phyloP scores from a whole-genome alignment of 2,329 filamentous ascomycete species.

The Penicillium sp. region DNA sequence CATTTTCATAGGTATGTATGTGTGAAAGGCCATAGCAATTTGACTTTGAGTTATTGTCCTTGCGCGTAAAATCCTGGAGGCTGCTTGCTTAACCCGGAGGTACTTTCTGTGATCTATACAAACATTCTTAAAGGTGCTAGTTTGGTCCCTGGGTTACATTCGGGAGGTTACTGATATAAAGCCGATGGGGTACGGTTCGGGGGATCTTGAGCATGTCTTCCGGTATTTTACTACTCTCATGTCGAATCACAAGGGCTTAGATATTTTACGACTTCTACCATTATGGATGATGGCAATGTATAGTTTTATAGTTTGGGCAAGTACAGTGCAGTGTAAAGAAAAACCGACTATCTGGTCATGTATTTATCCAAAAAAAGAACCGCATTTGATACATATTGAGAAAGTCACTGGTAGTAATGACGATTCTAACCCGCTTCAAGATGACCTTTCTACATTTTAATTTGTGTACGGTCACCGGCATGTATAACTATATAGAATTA shows the following conservation, averaged over 20 bases:
- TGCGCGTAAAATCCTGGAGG: not conserved
- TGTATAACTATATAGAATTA: not conserved
- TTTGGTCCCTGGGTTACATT: constrained; percentile 15
- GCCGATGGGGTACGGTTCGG: not conserved
- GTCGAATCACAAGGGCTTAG: not conserved
- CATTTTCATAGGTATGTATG: too few relatives aligned
- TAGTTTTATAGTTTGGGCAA: not conserved
- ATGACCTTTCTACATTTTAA: not conserved
- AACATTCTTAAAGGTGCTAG: not conserved
- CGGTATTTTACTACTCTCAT: not conserved
- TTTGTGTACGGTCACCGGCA: not conserved
- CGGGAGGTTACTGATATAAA: constrained; percentile 14
- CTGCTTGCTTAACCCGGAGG: too few relatives aligned
- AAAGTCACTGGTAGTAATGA: too few relatives aligned
- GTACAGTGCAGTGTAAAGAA: too few relatives aligned
- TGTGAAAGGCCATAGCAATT: not conserved
- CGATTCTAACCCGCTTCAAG: not conserved
- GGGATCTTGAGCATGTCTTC: not conserved
- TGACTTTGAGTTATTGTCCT: not conserved
- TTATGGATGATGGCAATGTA: not conserved
- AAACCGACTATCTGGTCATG: not conserved
- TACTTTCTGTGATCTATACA: not conserved
- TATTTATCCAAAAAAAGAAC: too few relatives aligned
- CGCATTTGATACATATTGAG: not conserved
- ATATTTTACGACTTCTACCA: not conserved